Evolutionary conservation across 2,329 filamentous ascomycete species (phyloP), one percentile per base, ranked within the genome.

Genomic region (Neonectria neomacrospora): DNA sequence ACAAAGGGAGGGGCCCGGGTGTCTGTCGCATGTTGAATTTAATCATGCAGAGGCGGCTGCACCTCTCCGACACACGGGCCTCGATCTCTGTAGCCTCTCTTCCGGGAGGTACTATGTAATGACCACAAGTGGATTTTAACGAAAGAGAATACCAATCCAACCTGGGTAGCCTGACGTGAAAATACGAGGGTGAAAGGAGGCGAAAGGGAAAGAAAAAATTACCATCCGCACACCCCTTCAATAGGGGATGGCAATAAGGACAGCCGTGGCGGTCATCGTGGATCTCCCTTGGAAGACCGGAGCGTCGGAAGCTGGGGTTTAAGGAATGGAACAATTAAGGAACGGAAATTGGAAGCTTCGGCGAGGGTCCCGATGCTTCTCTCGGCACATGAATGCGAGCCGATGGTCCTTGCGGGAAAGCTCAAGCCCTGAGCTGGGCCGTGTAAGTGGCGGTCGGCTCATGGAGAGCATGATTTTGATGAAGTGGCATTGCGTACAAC

Each of bases 401-500:
- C 28, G 58, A 42, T 63, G 61, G 61, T 58, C 61, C 51, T 67
- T 62, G 58, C 55, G 44, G 64, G 47, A 42, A 58, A 58, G 70
- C 70, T 63, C 67, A 72, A 68, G 65, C 67, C 67, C 22, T 55
- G 62, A 9, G 56, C 51, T 68, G 70, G 67, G 63, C 70, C 70
- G 64, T 71, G 67, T 62, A 63, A 64, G 61, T 59, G 63, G 61
- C 61, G 61, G 65, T 67, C 56, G 68, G 61, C 61, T 72, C 70
- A 71, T 54, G 58, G 48, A 69, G 59, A 58, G 65, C 58, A 72
- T 72, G 70, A 58, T 54, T 58, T 3, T 42, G 48, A 34, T 47
- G 50, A 58, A 41, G 54, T 58, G 60, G 60, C 60, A 63, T 66
- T 68, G 66, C 71, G 66, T 59, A 71, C 68, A 67, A 64, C 51